Conservation (phyloP, 2,329 filamentous ascomycete genomes). For the Nemania sp. region DNA sequence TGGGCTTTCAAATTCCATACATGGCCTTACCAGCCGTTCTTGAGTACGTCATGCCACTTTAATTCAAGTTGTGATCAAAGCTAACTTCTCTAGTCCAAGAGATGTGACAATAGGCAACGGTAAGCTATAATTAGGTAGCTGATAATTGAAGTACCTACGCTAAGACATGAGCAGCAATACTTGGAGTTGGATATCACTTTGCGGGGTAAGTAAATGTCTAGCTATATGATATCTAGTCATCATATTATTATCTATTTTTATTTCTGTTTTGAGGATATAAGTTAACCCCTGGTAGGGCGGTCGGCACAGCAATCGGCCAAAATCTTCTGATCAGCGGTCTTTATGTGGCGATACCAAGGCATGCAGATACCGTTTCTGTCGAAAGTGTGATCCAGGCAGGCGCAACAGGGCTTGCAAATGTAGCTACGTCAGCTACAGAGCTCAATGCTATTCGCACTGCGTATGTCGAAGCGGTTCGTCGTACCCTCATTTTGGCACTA, state of each 20-base stretch:
- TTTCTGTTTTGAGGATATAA: neutral
- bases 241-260: neutral
- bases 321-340: no score
- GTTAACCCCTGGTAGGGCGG: no score
- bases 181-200: slow-evolving; percentile 20
- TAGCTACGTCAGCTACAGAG: no score
- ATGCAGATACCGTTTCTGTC: no score
- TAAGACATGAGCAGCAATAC: slow-evolving; percentile 15
- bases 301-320: no score
- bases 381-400: no score
- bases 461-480: no score
- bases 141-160: neutral
- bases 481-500: no score
- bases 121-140: neutral
- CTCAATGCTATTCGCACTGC: no score
- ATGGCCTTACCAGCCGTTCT: slow-evolving; percentile 21
- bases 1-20: slow-evolving; percentile 19
- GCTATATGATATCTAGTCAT: no score
- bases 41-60: slow-evolving; percentile 6
- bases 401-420: no score
- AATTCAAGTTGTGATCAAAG: neutral
- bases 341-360: no score
- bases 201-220: slow-evolving; percentile 21
- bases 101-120: slow-evolving; percentile 1
- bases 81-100: neutral